phyloP scores from a whole-genome alignment of 1,139 yeast genomes.

The Saccharomyces hybrid region DNA sequence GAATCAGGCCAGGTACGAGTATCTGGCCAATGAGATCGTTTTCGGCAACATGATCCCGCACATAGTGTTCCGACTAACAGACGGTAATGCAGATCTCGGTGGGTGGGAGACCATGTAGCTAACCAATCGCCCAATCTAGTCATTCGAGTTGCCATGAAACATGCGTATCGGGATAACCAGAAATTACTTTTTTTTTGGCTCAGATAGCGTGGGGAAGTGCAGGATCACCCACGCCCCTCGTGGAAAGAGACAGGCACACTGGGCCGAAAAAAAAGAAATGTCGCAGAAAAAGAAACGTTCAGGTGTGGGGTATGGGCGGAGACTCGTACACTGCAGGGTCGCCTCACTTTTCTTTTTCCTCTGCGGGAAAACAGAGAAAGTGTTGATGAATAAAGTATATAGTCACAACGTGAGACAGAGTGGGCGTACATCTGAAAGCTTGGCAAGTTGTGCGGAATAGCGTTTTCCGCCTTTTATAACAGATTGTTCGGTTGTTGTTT shows the following conservation, averaged over 20 bases:
- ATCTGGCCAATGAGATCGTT: slow-evolving; percentile 63
- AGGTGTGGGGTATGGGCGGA: neutral
- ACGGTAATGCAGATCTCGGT: slow-evolving; percentile 73
- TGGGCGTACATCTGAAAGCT: neutral
- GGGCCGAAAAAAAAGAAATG: neutral
- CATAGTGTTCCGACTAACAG: slow-evolving; percentile 69
- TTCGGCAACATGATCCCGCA: slow-evolving; percentile 73
- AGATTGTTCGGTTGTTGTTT: neutral
- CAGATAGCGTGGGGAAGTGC: neutral
- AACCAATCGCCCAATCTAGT: neutral
- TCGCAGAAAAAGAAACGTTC: neutral
- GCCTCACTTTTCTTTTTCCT: neutral
- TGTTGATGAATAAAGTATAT: neutral
- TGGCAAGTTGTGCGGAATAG: neutral
- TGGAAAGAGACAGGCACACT: neutral
- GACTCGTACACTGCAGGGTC: neutral
- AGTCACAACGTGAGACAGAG: neutral
- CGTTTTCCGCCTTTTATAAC: neutral
- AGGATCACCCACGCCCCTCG: neutral
- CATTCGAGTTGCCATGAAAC: neutral
- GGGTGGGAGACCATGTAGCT: slow-evolving; percentile 86
- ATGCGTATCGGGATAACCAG: neutral
- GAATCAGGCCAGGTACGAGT: slow-evolving; percentile 56
- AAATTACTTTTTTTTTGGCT: neutral
- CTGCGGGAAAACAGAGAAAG: neutral